Evolutionary conservation across 1,284 basidiomycete genomes (phyloP), one percentile per base, ranked within the genome.

Genomic region (Ustanciosporium gigantosporum): DNA sequence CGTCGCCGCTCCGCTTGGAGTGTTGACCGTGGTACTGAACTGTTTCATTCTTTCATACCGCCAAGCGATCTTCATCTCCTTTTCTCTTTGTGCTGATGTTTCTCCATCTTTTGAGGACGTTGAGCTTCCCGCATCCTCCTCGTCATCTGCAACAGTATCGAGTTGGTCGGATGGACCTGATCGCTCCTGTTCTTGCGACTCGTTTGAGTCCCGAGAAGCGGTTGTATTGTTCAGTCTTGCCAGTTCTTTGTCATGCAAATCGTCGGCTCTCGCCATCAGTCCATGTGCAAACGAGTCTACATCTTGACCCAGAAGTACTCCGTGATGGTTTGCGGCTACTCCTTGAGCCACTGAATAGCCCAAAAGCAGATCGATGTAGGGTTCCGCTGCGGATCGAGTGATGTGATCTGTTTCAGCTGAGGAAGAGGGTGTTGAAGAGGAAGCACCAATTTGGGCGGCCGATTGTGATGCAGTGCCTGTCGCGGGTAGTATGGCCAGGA

Each of bases 291-390:
- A 42, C 9, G 81, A 80, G 25, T 81, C 76, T 3, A 84, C 81
- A 47, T 84, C 81, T 27, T 77, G 78, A 8, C 68, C 70, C 21
- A 91, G 79, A 22, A 96, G 80, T 43, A 86, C 82, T 13, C 88
- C 80, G 21, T 81, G 79, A 56, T 96, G 91, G 0, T 83, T 84
- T 43, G 81, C 83, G 15, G 85, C 84, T 5, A 97, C 80, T 0
- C 91, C 93, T 77, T 96, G 91, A 5, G 90, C 85, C 45, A 91
- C 80, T 68, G 87, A 93, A 78, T 96, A 95, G 60, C 90, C 88
- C 68, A 90, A 85, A 2, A 95, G 81, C 24, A 98, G 84, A 59
- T 89, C 86, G 3, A 87, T 86, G 80, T 96, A 96, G 13, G 88
- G 86, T 17, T 74, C 72, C 2, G 70, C 70, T 4, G 66, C 61